Conservation (phyloP, 2,329 filamentous ascomycete species). For the Diplodia sapinea region DNA sequence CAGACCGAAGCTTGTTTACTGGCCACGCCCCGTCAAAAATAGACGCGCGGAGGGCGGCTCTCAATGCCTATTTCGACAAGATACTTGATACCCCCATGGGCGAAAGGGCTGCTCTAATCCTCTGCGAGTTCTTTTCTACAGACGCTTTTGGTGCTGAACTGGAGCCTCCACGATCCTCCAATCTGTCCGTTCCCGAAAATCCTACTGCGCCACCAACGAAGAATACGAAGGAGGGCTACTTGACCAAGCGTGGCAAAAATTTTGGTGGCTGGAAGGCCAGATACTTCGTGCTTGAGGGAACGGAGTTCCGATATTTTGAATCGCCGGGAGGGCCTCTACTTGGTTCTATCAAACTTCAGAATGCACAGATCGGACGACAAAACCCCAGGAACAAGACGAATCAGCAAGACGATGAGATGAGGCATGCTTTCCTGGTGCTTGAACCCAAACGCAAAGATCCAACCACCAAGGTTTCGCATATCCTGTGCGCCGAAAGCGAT, state of each 20-base stretch:
- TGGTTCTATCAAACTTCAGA: constrained; percentile 89
- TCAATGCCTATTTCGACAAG: constrained; percentile 85
- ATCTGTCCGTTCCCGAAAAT: constrained; percentile 47
- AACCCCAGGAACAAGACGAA: constrained; percentile 66
- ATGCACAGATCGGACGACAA: constrained; percentile 87
- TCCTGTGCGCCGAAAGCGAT: constrained; percentile 94
- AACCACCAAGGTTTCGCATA: constrained; percentile 83
- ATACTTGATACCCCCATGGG: constrained; percentile 84
- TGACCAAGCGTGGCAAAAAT: constrained; percentile 97
- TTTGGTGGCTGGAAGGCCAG: constrained; percentile 98
- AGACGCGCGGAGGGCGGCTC: constrained; percentile 78
- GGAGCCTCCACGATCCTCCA: constrained; percentile 53
- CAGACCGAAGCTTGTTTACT: constrained; percentile 84
- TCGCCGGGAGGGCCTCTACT: constrained; percentile 86
- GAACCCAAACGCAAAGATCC: constrained; percentile 98
- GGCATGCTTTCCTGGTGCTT: constrained; percentile 91
- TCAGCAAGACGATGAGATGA: constrained; percentile 82
- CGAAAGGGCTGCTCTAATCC: constrained; percentile 73
- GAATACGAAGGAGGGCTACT: constrained; percentile 83
- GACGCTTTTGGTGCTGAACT: constrained; percentile 66
- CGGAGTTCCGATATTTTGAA: constrained; percentile 87
- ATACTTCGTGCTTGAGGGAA: constrained; percentile 72
- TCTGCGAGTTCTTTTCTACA: constrained; percentile 84
- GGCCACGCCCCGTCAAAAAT: constrained; percentile 94
- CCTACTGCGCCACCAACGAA: constrained; percentile 56